These are phyloP conservation scores for Dichotomopilus funicola DNA, from an alignment of 2,329 filamentous ascomycete genomes.

Conservation along the genomic window DNA sequence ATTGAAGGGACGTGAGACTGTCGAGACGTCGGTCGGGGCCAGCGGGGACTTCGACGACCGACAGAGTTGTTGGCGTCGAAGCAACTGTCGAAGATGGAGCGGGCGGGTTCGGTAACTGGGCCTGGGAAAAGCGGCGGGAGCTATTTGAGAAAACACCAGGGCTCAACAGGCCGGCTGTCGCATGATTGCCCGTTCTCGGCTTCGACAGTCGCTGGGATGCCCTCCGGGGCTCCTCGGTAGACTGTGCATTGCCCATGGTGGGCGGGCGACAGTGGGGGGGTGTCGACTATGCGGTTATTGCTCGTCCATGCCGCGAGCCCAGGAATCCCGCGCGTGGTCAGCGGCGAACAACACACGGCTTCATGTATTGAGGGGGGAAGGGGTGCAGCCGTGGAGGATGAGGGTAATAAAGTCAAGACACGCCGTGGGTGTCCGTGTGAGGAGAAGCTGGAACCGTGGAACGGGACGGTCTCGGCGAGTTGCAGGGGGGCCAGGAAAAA, in stretches of 20 bases:
- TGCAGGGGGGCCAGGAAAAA: not conserved
- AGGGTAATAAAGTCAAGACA: slow-evolving; percentile 20
- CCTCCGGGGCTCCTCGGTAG: slow-evolving; percentile 35
- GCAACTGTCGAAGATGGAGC: slow-evolving; percentile 11
- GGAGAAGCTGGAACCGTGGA: slow-evolving; percentile 8
- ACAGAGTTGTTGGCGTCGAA: slow-evolving; percentile 15
- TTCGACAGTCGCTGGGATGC: slow-evolving; percentile 47
- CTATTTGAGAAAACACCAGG: slow-evolving; percentile 30
- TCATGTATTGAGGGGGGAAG: slow-evolving; percentile 28
- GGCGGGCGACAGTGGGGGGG: slow-evolving; percentile 26
- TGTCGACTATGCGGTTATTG: slow-evolving; percentile 33
- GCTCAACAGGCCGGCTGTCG: slow-evolving; percentile 38
- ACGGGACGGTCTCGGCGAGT: not conserved
- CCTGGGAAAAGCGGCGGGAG: slow-evolving; percentile 26
- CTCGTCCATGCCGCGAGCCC: slow-evolving; percentile 35
- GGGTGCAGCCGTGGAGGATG: not conserved
- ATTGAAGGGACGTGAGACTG: slow-evolving; percentile 16
- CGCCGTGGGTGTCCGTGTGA: not conserved
- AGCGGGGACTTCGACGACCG: slow-evolving; percentile 9
- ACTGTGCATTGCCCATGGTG: slow-evolving; percentile 47
- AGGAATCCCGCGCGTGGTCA: slow-evolving; percentile 23
- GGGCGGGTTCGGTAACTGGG: slow-evolving; percentile 21
- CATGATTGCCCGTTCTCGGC: slow-evolving; percentile 38
- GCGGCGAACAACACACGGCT: slow-evolving; percentile 23
- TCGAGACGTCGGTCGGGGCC: slow-evolving; percentile 15